Evolutionary conservation across 2,329 filamentous ascomycete species (phyloP).

Genomic region (Alternaria arborescens): DNA sequence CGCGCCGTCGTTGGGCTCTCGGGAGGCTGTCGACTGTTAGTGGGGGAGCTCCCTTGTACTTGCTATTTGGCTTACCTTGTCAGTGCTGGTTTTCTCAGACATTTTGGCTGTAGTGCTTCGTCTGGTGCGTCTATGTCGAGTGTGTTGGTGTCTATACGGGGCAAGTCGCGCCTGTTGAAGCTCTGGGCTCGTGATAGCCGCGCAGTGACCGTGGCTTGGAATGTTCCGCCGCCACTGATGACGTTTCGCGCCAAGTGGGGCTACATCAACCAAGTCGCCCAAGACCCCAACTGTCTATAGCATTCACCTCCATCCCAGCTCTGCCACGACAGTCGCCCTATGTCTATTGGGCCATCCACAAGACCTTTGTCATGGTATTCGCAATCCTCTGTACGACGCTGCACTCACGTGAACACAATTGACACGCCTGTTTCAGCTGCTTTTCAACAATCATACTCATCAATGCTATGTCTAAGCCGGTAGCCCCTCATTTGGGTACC

Average conservation of each 20-base stretch:
- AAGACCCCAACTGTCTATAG: background rate
- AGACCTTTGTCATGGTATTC: too few relatives aligned
- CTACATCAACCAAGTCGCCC: background rate
- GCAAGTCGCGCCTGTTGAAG: conserved; percentile 1
- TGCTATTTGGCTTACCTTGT: conserved; percentile 17
- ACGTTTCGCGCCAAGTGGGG: conserved; percentile 25
- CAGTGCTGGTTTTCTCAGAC: conserved; percentile 30
- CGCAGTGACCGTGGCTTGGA: conserved; percentile 22
- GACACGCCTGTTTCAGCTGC: background rate
- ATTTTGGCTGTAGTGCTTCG: conserved; percentile 11
- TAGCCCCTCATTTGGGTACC: background rate
- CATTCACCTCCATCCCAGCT: background rate
- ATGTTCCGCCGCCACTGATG: conserved; percentile 22
- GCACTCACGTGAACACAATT: background rate
- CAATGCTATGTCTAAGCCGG: conserved; percentile 53
- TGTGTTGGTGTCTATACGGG: background rate
- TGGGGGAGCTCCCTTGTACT: background rate
- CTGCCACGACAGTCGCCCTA: background rate
- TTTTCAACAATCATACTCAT: conserved; percentile 55
- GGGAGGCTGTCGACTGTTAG: conserved; percentile 25
- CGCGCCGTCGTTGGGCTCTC: conserved; percentile 61
- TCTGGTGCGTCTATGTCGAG: background rate
- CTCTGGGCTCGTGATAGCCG: conserved; percentile 12
- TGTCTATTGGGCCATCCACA: too few relatives aligned
- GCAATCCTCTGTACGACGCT: background rate